Conservation (phyloP, 2,329 filamentous ascomycete species). For the Talaromyces funiculosus region DNA sequence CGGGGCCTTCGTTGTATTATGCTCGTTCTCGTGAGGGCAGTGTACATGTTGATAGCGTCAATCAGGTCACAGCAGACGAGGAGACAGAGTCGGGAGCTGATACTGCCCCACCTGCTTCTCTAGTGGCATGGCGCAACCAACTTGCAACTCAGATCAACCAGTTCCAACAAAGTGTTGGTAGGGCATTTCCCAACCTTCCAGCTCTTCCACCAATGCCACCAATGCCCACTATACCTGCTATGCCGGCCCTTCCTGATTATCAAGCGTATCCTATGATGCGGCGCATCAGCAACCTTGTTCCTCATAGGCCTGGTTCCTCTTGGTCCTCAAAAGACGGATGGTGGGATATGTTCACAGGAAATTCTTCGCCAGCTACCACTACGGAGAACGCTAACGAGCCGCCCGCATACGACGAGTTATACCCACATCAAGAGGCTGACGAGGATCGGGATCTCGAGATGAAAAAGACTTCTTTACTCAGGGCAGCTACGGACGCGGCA, state of each 20-base stretch:
- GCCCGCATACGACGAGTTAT: slow-evolving; percentile 75
- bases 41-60: slow-evolving; percentile 16
- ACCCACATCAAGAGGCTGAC: slow-evolving; percentile 45
- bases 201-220: slow-evolving; percentile 57
- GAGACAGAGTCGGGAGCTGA: slow-evolving; percentile 25
- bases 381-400: slow-evolving; percentile 51
- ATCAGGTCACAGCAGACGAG: slow-evolving; percentile 23
- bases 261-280: slow-evolving; percentile 68
- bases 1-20: slow-evolving; percentile 19
- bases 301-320: slow-evolving; percentile 55
- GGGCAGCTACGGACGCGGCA: slow-evolving; percentile 40
- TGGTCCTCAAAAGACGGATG: slow-evolving; percentile 46
- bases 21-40: slow-evolving; percentile 16
- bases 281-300: slow-evolving; percentile 66
- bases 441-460: slow-evolving; percentile 32
- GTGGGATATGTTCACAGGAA: slow-evolving; percentile 61
- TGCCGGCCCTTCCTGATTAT: slow-evolving; percentile 58
- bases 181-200: slow-evolving; percentile 59
- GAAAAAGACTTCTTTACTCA: slow-evolving; percentile 40
- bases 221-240: slow-evolving; percentile 47
- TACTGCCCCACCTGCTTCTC: slow-evolving; percentile 54
- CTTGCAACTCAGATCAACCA: slow-evolving; percentile 68
- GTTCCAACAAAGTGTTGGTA: slow-evolving; percentile 64
- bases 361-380: slow-evolving; percentile 38
- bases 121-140: slow-evolving; percentile 68